Conservation (phyloP, 768 basidiomycete species). For the Harrya chromipes region DNA sequence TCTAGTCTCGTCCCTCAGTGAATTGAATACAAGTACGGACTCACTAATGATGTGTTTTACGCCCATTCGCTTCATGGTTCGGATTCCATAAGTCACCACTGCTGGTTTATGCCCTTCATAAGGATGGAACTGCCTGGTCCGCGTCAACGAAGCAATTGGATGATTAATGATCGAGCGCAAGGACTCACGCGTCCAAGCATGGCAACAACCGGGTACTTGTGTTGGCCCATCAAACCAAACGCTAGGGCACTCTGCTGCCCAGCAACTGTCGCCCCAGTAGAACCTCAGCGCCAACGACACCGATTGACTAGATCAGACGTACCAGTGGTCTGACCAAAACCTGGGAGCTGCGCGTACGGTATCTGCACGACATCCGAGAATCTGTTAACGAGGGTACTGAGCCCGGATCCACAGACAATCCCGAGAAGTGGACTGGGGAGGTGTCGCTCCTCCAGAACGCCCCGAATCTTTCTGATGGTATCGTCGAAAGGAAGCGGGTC, state of each 20-base stretch:
- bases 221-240: constrained; percentile 69
- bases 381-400: constrained; percentile 67
- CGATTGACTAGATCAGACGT: constrained; percentile 6
- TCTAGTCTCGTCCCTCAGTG: not conserved
- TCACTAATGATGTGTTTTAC: constrained; percentile 72
- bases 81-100: constrained; percentile 74
- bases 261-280: constrained; percentile 45
- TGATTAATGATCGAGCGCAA: not conserved
- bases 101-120: constrained; percentile 79
- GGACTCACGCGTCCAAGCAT: constrained; percentile 79
- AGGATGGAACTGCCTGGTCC: constrained; percentile 61
- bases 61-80: constrained; percentile 75
- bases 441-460: constrained; percentile 22
- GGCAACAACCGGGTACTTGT: constrained; percentile 77
- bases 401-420: constrained; percentile 85
- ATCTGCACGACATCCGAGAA: constrained; percentile 57
- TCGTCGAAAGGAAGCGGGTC: constrained; percentile 24
- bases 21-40: constrained; percentile 23
- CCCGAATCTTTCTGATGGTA: constrained; percentile 27
- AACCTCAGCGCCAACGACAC: not conserved
- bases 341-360: constrained; percentile 65
- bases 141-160: constrained; percentile 4
- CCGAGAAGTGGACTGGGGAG: constrained; percentile 65
- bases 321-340: constrained; percentile 81
- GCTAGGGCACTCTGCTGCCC: constrained; percentile 81